Evolutionary conservation across 73 alveolate genomes (phyloP).

Genomic region (Paramecium pentaurelia): DNA sequence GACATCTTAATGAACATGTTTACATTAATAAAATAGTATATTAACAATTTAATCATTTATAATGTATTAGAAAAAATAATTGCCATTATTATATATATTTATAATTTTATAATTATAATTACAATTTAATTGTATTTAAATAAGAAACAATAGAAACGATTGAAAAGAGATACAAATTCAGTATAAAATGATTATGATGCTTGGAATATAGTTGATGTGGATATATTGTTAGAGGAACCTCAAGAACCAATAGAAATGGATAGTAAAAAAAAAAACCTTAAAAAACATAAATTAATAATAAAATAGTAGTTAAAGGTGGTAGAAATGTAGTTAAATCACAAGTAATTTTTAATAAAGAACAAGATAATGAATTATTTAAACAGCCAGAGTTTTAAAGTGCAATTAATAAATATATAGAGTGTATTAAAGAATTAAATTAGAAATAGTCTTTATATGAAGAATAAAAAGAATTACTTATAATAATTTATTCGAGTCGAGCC

Average conservation of each 20-base stretch:
- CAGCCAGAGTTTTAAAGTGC: not conserved
- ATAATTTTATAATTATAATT: no score
- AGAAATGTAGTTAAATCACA: not conserved
- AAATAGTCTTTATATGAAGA: not conserved
- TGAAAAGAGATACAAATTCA: slow-evolving; percentile 23
- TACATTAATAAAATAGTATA: not conserved
- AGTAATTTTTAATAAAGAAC: not conserved
- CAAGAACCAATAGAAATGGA: not conserved
- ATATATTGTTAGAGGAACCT: not conserved
- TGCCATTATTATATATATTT: no score
- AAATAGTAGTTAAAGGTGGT: not conserved
- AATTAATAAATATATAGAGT: not conserved
- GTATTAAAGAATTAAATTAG: not conserved
- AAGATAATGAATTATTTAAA: not conserved
- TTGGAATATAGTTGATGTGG: slow-evolving; percentile 44
- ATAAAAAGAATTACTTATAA: not conserved
- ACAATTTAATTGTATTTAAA: not conserved
- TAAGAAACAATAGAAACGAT: not conserved
- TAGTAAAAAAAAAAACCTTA: not conserved
- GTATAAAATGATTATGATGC: slow-evolving; percentile 39
- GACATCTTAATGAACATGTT: slow-evolving; percentile 68
- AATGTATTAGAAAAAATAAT: no score
- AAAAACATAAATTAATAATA: not conserved
- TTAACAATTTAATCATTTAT: not conserved
- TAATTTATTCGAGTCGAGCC: not conserved